A percentile compares a stretch with the other conserved stretches of the same genome.
These are phyloP conservation scores for Aspergillus sp. DNA, from an alignment of 2,329 filamentous ascomycete genomes.

Conservation along the genomic window DNA sequence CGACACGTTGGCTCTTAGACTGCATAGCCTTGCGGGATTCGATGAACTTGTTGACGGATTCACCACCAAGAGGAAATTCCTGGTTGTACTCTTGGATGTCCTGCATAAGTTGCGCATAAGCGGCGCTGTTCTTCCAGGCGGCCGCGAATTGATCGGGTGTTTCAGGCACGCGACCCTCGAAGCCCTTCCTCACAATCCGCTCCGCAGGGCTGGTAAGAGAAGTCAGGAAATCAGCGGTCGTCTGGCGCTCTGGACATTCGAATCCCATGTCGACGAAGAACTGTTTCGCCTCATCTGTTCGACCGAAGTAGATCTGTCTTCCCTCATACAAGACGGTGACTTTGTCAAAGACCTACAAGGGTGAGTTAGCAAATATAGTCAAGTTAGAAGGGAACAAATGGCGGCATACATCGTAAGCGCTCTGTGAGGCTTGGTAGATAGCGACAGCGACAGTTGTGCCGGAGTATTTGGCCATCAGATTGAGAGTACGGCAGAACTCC, in stretches of 20 bases:
- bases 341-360: constrained; percentile 66
- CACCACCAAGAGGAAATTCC: constrained; percentile 44
- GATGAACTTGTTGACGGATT: constrained; percentile 41
- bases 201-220: constrained; percentile 67
- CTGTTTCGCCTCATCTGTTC: constrained; percentile 56
- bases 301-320: constrained; percentile 74
- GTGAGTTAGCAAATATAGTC: neutral
- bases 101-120: constrained; percentile 42
- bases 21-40: constrained; percentile 45
- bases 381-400: neutral
- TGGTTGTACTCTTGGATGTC: constrained; percentile 48
- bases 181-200: constrained; percentile 58
- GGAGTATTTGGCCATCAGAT: constrained; percentile 50
- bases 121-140: constrained; percentile 56
- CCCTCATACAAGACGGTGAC: constrained; percentile 72
- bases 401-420: constrained; percentile 47
- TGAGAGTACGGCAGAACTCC: constrained; percentile 56
- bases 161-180: constrained; percentile 63
- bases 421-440: constrained; percentile 55
- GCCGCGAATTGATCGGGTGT: constrained; percentile 68
- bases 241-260: constrained; percentile 67
- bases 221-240: constrained; percentile 70
- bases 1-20: constrained; percentile 53
- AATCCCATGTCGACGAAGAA: constrained; percentile 73
- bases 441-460: constrained; percentile 55